Evolutionary conservation across 1,284 basidiomycete genomes (phyloP), one percentile per base, ranked within the genome.

Genomic region (Rhodofomes roseus): DNA sequence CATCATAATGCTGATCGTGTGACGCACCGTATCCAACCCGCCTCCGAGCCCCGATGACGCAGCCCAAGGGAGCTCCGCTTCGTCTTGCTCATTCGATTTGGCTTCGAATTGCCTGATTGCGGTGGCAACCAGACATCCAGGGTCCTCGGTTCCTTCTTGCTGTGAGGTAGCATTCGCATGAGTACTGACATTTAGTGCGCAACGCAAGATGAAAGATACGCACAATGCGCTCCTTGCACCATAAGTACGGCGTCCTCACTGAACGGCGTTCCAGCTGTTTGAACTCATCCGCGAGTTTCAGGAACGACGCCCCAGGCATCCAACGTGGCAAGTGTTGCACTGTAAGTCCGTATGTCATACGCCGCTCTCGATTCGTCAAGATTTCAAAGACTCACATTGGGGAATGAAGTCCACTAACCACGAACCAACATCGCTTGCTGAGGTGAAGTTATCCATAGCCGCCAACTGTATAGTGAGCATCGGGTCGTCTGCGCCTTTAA

Each of bases 371-470:
- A 34, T 34, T n/a, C n/a, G n/a, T n/a, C n/a, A n/a, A 34, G 31
- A 34, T 34, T 11, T 34, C 11, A 11, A 34, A 11, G 5, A 34
- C 31, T 41, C 40, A 41, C 61, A 31, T 20, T 71, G 72, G 4
- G 31, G 31, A 48, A 73, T 59, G 37, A 70, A 51, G 58, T 73
- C 71, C 5, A 71, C 70, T 12, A 70, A 60, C 57, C 66, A 72
- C 3, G 51, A 72, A 34, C 31, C 31, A 4, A 11, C 5, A 4
- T 34, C 31, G 31, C 31, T 34, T 11, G 31, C 31, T 4, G 4
- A 34, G 31, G 31, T 34, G 31, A 34, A 67, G 48, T 68, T 60
- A n/a, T 66, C 63, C 56, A 66, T 68, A 9, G 67, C 69, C 31
- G 53, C 73, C 65, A 22, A 69, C 70, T 20, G 65, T 29, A 52